Evolutionary conservation across 1,284 basidiomycete genomes (phyloP), one percentile per base, ranked within the genome.

Genomic region (Austroboletus olivaceoglutinosus): DNA sequence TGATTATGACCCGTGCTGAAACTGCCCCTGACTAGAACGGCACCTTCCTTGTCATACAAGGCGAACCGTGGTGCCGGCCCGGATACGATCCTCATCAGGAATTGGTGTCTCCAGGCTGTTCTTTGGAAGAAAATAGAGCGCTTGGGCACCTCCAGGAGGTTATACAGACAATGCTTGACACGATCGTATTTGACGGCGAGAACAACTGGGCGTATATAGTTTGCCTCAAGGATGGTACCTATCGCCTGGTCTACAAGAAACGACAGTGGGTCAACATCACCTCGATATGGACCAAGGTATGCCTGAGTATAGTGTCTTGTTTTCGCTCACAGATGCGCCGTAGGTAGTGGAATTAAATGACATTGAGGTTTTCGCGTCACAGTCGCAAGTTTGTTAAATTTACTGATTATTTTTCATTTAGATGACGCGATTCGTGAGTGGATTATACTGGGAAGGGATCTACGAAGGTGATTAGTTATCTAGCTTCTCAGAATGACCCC

Each of bases 201-300:
- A 65, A 70, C 8, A 78, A 75, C 48, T 79, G 74, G 74, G 75
- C 69, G 22, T 68, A 78, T 60, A 61, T 78, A 8, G 56, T 73
- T 21, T 51, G 58, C 25, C 57, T 61, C 43, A 60, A 67, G 37
- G 57, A 68, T 25, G 58, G 64, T 29, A 65, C 58, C 7, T 72
- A 71, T 49, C 61, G 64, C 11, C 56, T 78, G 34, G 54, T 69
- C 11, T 71, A 73, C 48, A 64, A 53, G 40, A 57, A 67, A 36
- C 69, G 65, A 31, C 53, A 30, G 27, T 53, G 67, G 8, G 62
- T 78, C 13, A 56, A 62, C 31, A 67, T 73, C 50, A 62, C 65
- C 21, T 71, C 73, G 13, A 65, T 76, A 39, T 70, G 69, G 69
- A 70, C 69, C 40, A 67, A 70, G 56, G 64, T 55, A 34, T 27